These are phyloP conservation scores for Fusarium caatingaense DNA, from an alignment of 2,329 filamentous ascomycete genomes.

Conservation along the genomic window DNA sequence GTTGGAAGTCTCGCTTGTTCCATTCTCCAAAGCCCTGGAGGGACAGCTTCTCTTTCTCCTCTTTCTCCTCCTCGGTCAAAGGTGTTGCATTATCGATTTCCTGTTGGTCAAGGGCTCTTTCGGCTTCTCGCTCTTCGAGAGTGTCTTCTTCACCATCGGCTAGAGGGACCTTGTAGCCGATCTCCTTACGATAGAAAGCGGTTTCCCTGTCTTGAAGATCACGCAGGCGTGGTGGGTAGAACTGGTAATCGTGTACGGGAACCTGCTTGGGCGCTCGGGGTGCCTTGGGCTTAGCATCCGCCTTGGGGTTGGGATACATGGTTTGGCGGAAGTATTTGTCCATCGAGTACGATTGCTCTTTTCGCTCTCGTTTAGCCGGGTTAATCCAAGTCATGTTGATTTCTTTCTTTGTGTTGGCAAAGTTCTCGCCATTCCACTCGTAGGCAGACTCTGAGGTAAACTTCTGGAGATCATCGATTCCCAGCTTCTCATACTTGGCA, in stretches of 20 bases:
- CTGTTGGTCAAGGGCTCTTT: conserved; percentile 86
- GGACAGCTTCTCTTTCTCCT: conserved; percentile 85
- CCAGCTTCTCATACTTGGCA: conserved; percentile 94
- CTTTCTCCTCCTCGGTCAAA: conserved; percentile 88
- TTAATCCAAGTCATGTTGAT: conserved; percentile 98
- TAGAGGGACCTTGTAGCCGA: conserved; percentile 93
- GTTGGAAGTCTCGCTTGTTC: conserved; percentile 98
- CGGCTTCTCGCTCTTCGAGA: conserved; percentile 84
- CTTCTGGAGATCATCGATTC: conserved; percentile 96
- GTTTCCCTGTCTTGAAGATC: conserved; percentile 97
- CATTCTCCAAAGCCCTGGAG: conserved; percentile 90
- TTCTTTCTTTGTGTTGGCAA: conserved; percentile 90
- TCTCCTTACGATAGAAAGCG: conserved; percentile 94
- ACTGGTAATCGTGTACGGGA: conserved; percentile 94
- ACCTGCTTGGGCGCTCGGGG: conserved; percentile 96
- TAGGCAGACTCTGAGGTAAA: conserved; percentile 98
- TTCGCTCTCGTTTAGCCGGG: conserved; percentile 96
- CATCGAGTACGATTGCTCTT: conserved; percentile 97
- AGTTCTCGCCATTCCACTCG: conserved; percentile 98
- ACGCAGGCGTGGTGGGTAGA: conserved; percentile 85
- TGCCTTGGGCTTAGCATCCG: conserved; percentile 91
- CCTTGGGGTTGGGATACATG: conserved; percentile 81
- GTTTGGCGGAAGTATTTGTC: conserved; percentile 98
- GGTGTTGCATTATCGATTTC: conserved; percentile 93
- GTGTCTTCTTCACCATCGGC: conserved; percentile 89